These are phyloP conservation scores for Calycina marina DNA, from an alignment of 2,329 filamentous ascomycete genomes.

Conservation along the genomic window DNA sequence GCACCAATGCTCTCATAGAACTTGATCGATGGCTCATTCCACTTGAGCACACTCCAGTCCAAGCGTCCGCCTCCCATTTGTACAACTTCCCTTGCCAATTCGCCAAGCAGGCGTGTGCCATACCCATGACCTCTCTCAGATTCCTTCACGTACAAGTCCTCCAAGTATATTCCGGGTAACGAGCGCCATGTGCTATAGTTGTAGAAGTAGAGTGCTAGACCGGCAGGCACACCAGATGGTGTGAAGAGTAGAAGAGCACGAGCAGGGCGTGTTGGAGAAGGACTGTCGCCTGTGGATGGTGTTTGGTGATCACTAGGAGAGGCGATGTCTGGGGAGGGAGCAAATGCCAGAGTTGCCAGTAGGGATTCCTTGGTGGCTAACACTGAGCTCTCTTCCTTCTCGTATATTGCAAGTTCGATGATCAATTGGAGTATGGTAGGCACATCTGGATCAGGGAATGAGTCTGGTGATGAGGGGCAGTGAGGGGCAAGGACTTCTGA, in stretches of 20 bases:
- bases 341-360: constrained; percentile 64
- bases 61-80: constrained; percentile 59
- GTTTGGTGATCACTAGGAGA: constrained; percentile 30
- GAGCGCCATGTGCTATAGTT: constrained; percentile 91
- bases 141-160: constrained; percentile 76
- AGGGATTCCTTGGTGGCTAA: constrained; percentile 67
- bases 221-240: constrained; percentile 34
- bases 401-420: constrained; percentile 75
- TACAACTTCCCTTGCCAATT: constrained; percentile 66
- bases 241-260: constrained; percentile 56
- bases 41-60: constrained; percentile 85
- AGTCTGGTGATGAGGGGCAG: constrained; percentile 3
- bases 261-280: constrained; percentile 45
- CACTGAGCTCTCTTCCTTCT: constrained; percentile 60
- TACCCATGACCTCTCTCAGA: constrained; percentile 62
- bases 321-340: constrained; percentile 29
- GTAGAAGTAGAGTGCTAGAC: constrained; percentile 86
- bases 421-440: constrained; percentile 70
- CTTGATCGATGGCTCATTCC: constrained; percentile 80
- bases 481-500: neutral
- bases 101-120: constrained; percentile 59
- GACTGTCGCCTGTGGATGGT: constrained; percentile 34
- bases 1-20: constrained; percentile 68
- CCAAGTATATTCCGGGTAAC: constrained; percentile 79
- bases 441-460: constrained; percentile 43